A percentile compares a stretch with the other conserved stretches of the same genome.
Conservation (phyloP, 768 basidiomycete genomes). For the Lentinula sp. region DNA sequence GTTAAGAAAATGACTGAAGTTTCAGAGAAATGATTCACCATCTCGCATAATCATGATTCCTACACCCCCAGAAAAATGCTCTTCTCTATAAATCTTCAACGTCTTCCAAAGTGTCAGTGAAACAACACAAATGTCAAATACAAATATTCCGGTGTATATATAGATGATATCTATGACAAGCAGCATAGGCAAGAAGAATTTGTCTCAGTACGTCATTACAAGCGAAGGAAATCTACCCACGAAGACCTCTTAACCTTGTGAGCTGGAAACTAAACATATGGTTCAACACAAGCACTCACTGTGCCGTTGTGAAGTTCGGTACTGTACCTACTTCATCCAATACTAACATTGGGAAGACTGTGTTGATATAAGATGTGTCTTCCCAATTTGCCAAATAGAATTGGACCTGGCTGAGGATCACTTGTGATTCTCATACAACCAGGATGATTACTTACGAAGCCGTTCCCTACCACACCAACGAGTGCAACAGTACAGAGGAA, state of each 20-base stretch:
- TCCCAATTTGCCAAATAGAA: background rate
- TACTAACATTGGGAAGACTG: no score
- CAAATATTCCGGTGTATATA: background rate
- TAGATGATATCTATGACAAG: background rate
- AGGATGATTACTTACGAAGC: background rate
- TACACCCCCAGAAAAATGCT: background rate
- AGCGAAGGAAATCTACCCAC: background rate
- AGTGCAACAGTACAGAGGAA: background rate
- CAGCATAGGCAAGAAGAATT: no score
- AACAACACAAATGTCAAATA: background rate
- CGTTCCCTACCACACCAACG: background rate
- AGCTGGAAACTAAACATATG: background rate
- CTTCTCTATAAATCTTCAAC: background rate
- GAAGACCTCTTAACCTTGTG: background rate
- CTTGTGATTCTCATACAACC: background rate
- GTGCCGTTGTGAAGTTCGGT: background rate
- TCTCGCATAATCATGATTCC: background rate
- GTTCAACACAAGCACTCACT: background rate
- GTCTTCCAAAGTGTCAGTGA: background rate
- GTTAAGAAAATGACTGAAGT: background rate
- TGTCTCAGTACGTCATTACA: no score
- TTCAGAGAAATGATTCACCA: background rate
- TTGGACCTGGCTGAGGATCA: background rate
- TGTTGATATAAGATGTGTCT: no score
- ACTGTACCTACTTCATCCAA: background rate